Conservation (phyloP, 2,329 filamentous ascomycete genomes). For the Beauveria asiatica region DNA sequence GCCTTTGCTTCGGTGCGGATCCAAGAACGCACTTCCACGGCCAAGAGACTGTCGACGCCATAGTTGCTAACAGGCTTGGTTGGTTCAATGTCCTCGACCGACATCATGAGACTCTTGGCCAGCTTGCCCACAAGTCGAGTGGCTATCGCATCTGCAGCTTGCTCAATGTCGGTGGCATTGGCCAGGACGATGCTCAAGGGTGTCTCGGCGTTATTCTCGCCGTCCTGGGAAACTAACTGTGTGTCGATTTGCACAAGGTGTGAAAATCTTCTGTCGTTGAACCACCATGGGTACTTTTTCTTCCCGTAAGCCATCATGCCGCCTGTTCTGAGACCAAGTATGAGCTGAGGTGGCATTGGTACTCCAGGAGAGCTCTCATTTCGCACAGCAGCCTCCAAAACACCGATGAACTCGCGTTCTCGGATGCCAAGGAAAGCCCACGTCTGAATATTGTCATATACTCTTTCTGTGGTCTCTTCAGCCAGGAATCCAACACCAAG, state of each 20-base stretch:
- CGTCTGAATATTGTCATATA: neutral
- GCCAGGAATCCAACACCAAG: neutral
- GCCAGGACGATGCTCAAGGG: neutral
- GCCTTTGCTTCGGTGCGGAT: neutral
- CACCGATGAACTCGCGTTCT: neutral
- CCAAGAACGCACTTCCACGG: neutral
- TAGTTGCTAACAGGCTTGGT: neutral
- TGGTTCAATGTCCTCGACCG: neutral
- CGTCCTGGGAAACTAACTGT: neutral
- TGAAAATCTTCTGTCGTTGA: neutral
- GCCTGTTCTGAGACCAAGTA: neutral
- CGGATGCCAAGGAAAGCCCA: neutral
- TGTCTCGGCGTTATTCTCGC: neutral
- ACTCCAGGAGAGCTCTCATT: neutral
- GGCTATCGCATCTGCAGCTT: neutral
- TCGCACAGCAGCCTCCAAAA: neutral
- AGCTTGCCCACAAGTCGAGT: neutral
- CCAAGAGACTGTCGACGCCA: neutral
- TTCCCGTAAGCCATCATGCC: neutral
- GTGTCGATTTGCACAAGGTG: neutral
- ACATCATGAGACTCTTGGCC: neutral
- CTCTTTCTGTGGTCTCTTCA: neutral
- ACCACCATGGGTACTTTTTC: neutral
- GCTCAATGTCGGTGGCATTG: neutral
- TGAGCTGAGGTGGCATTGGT: neutral